Base-by-base conservation (phyloP, 345 rosid species). In the Chamaenerion angustifolium region DNA sequence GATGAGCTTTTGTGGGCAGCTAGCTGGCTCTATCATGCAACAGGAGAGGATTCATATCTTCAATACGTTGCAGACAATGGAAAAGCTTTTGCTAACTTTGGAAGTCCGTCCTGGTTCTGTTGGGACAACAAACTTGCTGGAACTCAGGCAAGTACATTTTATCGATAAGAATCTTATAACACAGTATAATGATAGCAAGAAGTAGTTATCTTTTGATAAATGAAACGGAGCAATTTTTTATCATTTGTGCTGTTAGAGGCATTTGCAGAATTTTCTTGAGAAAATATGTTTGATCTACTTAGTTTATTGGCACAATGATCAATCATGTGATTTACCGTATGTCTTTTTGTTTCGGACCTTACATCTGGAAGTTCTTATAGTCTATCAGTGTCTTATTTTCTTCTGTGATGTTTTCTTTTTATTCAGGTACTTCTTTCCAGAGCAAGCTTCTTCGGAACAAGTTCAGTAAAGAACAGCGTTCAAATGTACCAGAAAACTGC, bases 1-100 rank as follows among this genome's bases (percentile, higher is more conserved):
- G 99, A 92, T 17, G 99, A 92, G 71, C 76, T 92, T 10, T 56
- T 92, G 40, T 92, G 99, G 99, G 99, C 88, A 11, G 95, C 99
- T 45, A 73, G 80, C 48, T 93, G 99, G 99, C 80, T 93, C 23
- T 93, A 88, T 60, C 94, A 88, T 42, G 95, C 99, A 31, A 88
- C 99, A 0, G 74, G 80, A 14, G 96, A 88, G 37, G 70, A 64
- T 46, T 65, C 90, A 16, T 82, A 84, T 58, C 88, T 93, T 19
- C 76, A 77, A 43, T 93, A 76, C 42, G 96, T 74, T 19, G 81
- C 65, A 10, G 5, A 67, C 19, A 68, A 85, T 19, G 99, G 96
- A 58, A 57, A 77, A 4, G 69, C 54, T 11, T 93, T 63, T 66
- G 96, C 86, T 42, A 63, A 77, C 4, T 88, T 78, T 68, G 96